These are phyloP conservation scores for Boletellus emodensis DNA, from an alignment of 768 basidiomycete genomes.

Conservation along the genomic window DNA sequence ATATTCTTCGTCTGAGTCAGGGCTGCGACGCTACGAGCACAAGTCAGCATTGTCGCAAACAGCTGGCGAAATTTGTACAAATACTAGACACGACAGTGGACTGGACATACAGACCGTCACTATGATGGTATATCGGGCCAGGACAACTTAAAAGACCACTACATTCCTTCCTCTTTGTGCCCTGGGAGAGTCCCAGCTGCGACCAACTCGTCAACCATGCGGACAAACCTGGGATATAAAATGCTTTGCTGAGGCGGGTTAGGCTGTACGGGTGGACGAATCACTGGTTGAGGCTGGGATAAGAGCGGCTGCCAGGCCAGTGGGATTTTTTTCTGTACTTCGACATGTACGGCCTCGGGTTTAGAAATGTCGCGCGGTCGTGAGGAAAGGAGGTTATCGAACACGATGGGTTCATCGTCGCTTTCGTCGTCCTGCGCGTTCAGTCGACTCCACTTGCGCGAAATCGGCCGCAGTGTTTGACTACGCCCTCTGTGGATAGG, in stretches of 20 bases:
- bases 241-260: constrained; percentile 15
- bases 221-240: constrained; percentile 19
- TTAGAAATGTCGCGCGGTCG: background rate
- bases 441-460: constrained; percentile 33
- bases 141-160: background rate
- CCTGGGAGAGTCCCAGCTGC: constrained; percentile 14
- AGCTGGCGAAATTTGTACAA: too few species aligned
- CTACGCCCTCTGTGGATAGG: constrained; percentile 4
- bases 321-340: constrained; percentile 11
- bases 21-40: background rate
- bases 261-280: constrained; percentile 14
- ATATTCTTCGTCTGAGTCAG: background rate
- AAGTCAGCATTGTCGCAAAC: too few species aligned
- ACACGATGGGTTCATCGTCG: constrained; percentile 10
- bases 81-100: too few species aligned
- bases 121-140: background rate
- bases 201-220: constrained; percentile 21
- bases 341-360: constrained; percentile 2
- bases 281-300: constrained; percentile 21
- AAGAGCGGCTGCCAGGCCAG: constrained; percentile 6
- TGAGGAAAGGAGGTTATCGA: constrained; percentile 22
- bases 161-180: background rate
- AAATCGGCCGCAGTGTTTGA: constrained; percentile 12
- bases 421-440: constrained; percentile 21
- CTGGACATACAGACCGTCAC: background rate